Conservation (phyloP, 2,329 filamentous ascomycete genomes). For the Aspergillus calidoustus region DNA sequence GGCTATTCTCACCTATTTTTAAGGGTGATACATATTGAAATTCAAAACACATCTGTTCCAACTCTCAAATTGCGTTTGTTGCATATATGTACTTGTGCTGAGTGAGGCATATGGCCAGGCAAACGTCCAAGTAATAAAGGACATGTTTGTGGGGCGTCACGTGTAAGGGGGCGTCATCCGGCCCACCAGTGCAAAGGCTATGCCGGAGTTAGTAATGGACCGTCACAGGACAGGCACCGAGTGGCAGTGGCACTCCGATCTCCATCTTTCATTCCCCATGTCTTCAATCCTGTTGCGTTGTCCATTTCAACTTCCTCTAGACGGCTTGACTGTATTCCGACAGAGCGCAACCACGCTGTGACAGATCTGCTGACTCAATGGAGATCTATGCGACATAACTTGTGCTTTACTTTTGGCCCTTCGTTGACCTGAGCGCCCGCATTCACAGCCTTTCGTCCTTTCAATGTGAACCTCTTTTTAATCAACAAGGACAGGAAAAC, state of each 20-base stretch:
- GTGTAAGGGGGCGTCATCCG: slow-evolving; percentile 1
- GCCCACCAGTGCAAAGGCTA: not conserved
- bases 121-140: too few relatives aligned
- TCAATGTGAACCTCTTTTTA: slow-evolving; percentile 2
- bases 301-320: slow-evolving; percentile 1
- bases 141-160: not conserved
- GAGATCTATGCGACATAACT: slow-evolving; percentile 1
- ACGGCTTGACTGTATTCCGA: not conserved
- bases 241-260: slow-evolving; percentile 11
- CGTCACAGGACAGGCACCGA: slow-evolving; percentile 5
- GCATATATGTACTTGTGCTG: too few relatives aligned
- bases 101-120: too few relatives aligned
- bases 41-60: too few relatives aligned
- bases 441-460: not conserved
- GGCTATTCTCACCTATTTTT: not conserved
- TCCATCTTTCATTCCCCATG: slow-evolving; percentile 11
- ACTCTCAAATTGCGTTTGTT: too few relatives aligned
- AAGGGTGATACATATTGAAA: not conserved
- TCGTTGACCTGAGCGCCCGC: slow-evolving; percentile 8
- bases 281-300: slow-evolving; percentile 10
- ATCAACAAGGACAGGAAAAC: not conserved
- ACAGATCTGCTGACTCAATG: slow-evolving; percentile 9
- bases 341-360: not conserved
- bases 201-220: slow-evolving; percentile 1
- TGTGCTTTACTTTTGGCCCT: slow-evolving; percentile 9